Evolutionary conservation across 345 rosid genomes (phyloP).

Genomic region (Hevea brasiliensis): DNA sequence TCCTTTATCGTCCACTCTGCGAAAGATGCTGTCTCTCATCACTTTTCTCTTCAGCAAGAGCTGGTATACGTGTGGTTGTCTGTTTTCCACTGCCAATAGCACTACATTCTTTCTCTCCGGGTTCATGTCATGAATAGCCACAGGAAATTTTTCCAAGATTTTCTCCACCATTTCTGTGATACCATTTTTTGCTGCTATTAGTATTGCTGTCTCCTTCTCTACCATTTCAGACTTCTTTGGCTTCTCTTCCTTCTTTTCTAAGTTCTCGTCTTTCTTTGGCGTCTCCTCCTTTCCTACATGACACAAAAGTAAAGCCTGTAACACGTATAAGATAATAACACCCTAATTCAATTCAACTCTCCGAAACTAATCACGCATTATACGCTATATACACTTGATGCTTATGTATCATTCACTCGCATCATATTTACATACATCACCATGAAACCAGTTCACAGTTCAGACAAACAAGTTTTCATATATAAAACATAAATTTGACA

Average conservation of each 20-base stretch:
- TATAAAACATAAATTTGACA: too few species aligned
- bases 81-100: conserved; percentile 50
- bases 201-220: conserved; percentile 22
- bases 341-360: too few species aligned
- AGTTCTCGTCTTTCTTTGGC: not conserved
- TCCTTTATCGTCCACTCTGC: conserved; percentile 37
- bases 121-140: conserved; percentile 33
- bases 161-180: conserved; percentile 34
- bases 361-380: too few species aligned
- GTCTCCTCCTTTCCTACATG: not conserved
- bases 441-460: too few species aligned
- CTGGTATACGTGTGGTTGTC: conserved; percentile 44
- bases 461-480: too few species aligned
- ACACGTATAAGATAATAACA: too few species aligned
- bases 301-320: too few species aligned
- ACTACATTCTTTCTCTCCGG: conserved; percentile 32
- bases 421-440: too few species aligned
- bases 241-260: conserved; percentile 8
- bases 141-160: conserved; percentile 26
- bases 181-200: conserved; percentile 38
- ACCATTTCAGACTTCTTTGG: not conserved
- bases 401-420: too few species aligned
- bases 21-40: conserved; percentile 31
- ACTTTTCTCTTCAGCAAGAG: conserved; percentile 21
- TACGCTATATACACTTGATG: too few species aligned